Conservation (phyloP, 139 green algal species). For the Eudorina sp. region DNA sequence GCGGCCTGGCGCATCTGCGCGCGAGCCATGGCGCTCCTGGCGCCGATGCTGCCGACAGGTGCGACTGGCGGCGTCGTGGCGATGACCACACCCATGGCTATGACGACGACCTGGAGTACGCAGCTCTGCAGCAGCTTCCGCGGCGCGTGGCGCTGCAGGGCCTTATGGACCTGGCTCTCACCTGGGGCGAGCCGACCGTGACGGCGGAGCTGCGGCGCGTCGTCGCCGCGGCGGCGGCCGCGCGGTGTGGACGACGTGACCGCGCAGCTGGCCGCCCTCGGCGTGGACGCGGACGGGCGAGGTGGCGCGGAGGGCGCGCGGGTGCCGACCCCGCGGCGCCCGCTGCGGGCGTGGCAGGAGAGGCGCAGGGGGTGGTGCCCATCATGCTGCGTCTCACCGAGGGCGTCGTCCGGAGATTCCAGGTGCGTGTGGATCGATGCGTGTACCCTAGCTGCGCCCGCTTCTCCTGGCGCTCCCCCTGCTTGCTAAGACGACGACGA, state of each 20-base stretch:
- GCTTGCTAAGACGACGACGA: too few relatives aligned
- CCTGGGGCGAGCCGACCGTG: constrained; percentile 13
- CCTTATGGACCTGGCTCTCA: constrained; percentile 31
- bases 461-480: too few relatives aligned
- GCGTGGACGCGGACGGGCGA: constrained; percentile 6
- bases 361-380: neutral
- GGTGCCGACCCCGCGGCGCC: neutral
- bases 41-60: neutral
- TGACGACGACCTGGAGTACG: neutral
- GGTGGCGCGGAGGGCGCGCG: neutral
- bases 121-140: constrained; percentile 1
- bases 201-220: neutral
- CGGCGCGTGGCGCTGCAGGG: constrained; percentile 3
- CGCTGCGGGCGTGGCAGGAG: neutral
- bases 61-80: neutral
- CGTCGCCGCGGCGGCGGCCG: neutral
- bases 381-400: constrained; percentile 15
- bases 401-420: neutral
- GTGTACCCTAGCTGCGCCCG: too few relatives aligned
- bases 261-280: neutral
- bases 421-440: too few relatives aligned
- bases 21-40: neutral
- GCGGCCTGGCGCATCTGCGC: neutral
- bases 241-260: neutral
- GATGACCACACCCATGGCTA: too few relatives aligned